These are phyloP conservation scores for Populus hybrid DNA, from an alignment of 441 rosid genomes.

Conservation along the genomic window DNA sequence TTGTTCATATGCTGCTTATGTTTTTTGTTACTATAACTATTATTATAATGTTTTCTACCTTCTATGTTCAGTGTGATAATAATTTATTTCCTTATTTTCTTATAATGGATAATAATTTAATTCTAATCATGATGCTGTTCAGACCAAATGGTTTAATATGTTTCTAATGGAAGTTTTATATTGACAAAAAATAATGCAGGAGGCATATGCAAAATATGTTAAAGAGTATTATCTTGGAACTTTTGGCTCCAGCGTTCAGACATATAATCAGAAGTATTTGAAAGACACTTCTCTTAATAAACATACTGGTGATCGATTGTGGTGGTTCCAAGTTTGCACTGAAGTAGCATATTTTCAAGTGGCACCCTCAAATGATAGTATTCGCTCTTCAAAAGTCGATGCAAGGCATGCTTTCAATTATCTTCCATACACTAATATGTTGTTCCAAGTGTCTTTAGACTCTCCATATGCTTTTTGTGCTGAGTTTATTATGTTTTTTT, in stretches of 20 bases:
- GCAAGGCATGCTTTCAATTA: conserved; percentile 41
- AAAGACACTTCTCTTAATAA: conserved; percentile 32
- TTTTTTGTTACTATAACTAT: no score
- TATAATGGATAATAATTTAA: no score
- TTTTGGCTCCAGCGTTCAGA: conserved; percentile 42
- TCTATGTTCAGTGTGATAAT: not conserved
- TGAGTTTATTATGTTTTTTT: not conserved
- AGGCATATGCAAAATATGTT: conserved; percentile 67
- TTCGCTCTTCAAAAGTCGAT: conserved; percentile 84
- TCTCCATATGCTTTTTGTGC: not conserved
- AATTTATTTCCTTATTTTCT: not conserved
- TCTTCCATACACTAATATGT: not conserved
- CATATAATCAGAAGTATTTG: conserved; percentile 62
- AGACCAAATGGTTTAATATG: not conserved
- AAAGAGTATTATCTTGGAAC: conserved; percentile 46
- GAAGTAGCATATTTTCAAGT: conserved; percentile 97
- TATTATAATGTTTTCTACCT: no score
- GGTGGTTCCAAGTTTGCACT: conserved; percentile 99
- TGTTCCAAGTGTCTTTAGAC: conserved; percentile 3
- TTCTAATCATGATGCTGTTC: no score
- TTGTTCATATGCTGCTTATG: no score
- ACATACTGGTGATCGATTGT: conserved; percentile 52
- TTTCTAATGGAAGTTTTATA: not conserved
- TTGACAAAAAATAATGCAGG: conserved; percentile 36
- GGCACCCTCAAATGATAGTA: conserved; percentile 83